These are phyloP conservation scores for Populus alba DNA, from an alignment of 345 rosid genomes.

Conservation along the genomic window DNA sequence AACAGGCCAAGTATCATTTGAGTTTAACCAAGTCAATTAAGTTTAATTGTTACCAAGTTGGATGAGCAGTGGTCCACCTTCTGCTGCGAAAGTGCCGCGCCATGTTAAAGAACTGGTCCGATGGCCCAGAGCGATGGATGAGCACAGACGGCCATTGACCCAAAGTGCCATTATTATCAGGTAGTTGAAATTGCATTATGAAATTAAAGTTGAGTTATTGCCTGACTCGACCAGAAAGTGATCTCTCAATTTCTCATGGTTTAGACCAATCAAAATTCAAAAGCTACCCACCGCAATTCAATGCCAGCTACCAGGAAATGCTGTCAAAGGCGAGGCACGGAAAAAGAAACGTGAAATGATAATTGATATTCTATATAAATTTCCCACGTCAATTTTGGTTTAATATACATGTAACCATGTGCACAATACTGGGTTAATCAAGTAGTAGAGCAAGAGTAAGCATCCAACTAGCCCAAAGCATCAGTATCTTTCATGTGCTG, in stretches of 20 bases:
- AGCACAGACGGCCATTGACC: background rate
- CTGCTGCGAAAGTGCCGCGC: background rate
- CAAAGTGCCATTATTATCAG: background rate
- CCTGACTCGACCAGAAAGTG: constrained; percentile 6
- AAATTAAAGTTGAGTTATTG: background rate
- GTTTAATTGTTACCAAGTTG: no score
- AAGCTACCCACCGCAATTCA: constrained; percentile 2
- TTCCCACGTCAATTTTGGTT: constrained; percentile 4
- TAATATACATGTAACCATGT: constrained; percentile 13
- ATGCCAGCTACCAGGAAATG: background rate
- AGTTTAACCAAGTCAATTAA: no score
- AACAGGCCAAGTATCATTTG: no score
- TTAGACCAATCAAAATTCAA: background rate
- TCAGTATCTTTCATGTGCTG: background rate
- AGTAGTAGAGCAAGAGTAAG: background rate
- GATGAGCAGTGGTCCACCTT: no score
- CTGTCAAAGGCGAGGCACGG: background rate
- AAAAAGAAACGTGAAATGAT: background rate
- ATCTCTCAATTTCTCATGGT: background rate
- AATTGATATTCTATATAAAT: background rate
- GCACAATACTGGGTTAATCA: background rate
- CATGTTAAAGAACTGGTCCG: background rate
- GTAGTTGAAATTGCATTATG: background rate
- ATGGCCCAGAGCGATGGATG: background rate
- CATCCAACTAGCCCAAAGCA: background rate